These are phyloP conservation scores for Penicillium sp. DNA, from an alignment of 2,329 filamentous ascomycete genomes.

Conservation along the genomic window DNA sequence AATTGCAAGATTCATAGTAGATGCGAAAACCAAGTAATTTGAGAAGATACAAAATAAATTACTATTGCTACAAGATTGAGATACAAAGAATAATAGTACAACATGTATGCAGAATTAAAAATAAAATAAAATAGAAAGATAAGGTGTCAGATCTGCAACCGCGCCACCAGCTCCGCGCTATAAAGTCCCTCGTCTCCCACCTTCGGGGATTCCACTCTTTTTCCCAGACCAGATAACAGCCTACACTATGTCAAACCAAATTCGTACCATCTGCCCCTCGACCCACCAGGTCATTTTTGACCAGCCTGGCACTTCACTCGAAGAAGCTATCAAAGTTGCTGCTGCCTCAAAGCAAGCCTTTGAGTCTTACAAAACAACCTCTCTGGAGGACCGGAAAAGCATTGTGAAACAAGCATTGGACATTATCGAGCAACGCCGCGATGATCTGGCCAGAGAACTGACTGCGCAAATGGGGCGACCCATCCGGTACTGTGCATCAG, in stretches of 20 bases:
- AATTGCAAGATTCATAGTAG: not conserved
- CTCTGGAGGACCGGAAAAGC: conserved; percentile 69
- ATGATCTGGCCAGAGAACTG: conserved; percentile 75
- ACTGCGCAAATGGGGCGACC: conserved; percentile 90
- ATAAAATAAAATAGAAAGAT: not conserved
- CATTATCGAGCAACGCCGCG: conserved; percentile 64
- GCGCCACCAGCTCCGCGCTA: conserved; percentile 6
- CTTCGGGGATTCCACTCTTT: not conserved
- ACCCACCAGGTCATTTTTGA: conserved; percentile 81
- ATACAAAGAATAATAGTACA: not conserved
- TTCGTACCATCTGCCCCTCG: conserved; percentile 74
- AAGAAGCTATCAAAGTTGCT: conserved; percentile 24
- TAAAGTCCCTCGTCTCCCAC: conserved; percentile 10
- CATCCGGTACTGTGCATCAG: conserved; percentile 76
- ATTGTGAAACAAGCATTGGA: conserved; percentile 77
- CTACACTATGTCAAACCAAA: conserved; percentile 26
- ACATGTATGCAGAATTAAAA: not conserved
- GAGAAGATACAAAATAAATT: not conserved
- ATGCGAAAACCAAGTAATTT: not conserved
- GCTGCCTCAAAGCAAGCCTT: conserved; percentile 31
- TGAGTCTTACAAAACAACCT: conserved; percentile 63
- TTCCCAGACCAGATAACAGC: not conserved
- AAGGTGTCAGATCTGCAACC: not conserved
- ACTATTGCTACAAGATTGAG: not conserved
- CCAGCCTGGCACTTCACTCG: conserved; percentile 61